These are phyloP conservation scores for Polysphondylium violaceum DNA, from an alignment of 78 protist genomes.

Conservation along the genomic window DNA sequence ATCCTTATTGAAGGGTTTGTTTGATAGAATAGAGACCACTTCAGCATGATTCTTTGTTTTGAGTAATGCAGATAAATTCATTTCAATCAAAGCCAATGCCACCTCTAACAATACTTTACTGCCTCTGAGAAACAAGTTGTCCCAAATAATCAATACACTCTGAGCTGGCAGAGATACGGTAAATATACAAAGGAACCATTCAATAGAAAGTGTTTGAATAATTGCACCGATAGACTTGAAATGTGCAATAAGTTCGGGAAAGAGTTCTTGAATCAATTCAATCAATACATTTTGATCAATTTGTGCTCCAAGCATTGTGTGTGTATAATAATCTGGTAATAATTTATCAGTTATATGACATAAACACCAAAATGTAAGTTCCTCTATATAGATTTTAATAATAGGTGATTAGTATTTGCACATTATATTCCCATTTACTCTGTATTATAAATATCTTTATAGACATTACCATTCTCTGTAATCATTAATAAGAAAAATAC, in stretches of 20 bases:
- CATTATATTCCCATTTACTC: too few species aligned
- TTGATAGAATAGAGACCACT: constrained; percentile 22
- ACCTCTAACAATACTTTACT: constrained; percentile 56
- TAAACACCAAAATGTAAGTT: constrained; percentile 65
- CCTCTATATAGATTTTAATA: constrained; percentile 23
- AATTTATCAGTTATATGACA: constrained; percentile 53
- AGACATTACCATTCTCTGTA: constrained; percentile 49
- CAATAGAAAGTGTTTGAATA: constrained; percentile 47
- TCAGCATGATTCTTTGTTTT: constrained; percentile 29
- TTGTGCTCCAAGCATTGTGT: constrained; percentile 67
- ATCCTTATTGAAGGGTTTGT: constrained; percentile 21
- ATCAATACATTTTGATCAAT: constrained; percentile 67
- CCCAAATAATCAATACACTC: constrained; percentile 67
- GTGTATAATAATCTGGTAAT: constrained; percentile 51
- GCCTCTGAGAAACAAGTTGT: constrained; percentile 54
- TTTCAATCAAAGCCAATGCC: constrained; percentile 58
- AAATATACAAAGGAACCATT: constrained; percentile 75
- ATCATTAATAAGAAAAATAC: constrained; percentile 57
- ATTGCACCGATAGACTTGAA: constrained; percentile 42
- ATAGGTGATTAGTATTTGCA: not conserved
- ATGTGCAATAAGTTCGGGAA: constrained; percentile 54
- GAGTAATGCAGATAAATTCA: constrained; percentile 28
- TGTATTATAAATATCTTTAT: not conserved
- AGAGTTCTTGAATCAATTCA: constrained; percentile 47
- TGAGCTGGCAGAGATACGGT: constrained; percentile 56